Evolutionary conservation across 495 filamentous ascomycete genomes (phyloP).

Genomic region (Talaromyces nanjingensis): DNA sequence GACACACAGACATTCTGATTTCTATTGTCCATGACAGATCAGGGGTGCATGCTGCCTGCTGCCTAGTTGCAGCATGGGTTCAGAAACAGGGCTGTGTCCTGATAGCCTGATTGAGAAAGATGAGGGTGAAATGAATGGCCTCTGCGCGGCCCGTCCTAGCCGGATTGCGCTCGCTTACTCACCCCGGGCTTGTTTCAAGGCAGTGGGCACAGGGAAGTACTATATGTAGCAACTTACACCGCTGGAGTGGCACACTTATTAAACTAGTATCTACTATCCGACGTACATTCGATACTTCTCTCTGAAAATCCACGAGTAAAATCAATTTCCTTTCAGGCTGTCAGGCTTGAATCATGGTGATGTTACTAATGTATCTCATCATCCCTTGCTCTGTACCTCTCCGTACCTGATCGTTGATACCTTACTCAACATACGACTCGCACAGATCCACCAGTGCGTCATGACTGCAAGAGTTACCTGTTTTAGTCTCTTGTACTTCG

Average conservation of each 20-base stretch:
- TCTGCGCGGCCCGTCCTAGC: neutral
- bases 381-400: neutral
- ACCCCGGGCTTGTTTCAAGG: neutral
- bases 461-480: neutral
- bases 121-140: neutral
- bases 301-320: neutral
- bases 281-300: neutral
- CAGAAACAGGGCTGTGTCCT: neutral
- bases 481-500: neutral
- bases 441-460: neutral
- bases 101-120: neutral
- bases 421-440: slow-evolving; percentile 1
- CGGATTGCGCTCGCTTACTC: neutral
- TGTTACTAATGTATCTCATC: neutral
- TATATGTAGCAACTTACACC: neutral
- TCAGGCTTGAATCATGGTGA: neutral
- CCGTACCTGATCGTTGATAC: neutral
- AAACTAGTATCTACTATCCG: neutral
- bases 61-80: neutral
- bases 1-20: neutral
- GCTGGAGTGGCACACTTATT: slow-evolving; percentile 5
- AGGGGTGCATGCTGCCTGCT: neutral
- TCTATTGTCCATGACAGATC: neutral
- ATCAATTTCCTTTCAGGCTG: neutral
- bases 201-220: neutral